These are phyloP conservation scores for Cladorrhinum samala DNA, from an alignment of 495 filamentous ascomycete species.

Conservation along the genomic window DNA sequence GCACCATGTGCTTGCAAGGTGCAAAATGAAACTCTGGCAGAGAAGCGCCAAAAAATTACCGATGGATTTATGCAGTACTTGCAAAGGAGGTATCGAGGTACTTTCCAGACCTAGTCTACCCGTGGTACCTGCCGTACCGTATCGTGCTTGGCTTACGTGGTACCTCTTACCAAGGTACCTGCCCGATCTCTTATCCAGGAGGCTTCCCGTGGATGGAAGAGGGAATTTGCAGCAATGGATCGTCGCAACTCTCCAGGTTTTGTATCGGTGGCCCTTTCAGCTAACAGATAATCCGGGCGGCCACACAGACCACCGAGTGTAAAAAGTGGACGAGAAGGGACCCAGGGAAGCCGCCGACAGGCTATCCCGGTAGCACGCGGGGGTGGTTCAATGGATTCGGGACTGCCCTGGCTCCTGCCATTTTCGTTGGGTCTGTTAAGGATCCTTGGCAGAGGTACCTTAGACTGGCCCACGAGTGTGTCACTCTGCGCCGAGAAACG, in stretches of 20 bases:
- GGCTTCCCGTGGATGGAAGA: too few relatives aligned
- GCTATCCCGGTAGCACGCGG: neutral
- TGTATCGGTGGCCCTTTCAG: neutral
- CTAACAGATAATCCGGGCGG: neutral
- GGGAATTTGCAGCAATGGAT: too few relatives aligned
- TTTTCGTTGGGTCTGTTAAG: conserved; percentile 8
- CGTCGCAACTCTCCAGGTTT: too few relatives aligned
- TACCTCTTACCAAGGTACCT: too few relatives aligned
- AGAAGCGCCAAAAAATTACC: neutral
- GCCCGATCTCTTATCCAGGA: too few relatives aligned
- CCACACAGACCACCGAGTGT: neutral
- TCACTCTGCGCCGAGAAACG: conserved; percentile 2
- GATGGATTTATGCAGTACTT: too few relatives aligned
- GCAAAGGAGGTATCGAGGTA: neutral
- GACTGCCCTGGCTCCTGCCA: conserved; percentile 9
- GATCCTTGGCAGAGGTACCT: neutral
- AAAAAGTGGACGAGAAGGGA: neutral
- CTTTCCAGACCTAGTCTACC: neutral
- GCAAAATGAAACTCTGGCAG: neutral
- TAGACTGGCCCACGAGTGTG: neutral
- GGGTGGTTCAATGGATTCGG: neutral
- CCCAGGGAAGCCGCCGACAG: neutral
- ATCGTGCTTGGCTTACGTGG: too few relatives aligned
- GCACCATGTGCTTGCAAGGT: neutral
- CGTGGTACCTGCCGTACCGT: neutral